phyloP scores from a whole-genome alignment of 345 rosid genomes.

The Eucalyptus curtisii region DNA sequence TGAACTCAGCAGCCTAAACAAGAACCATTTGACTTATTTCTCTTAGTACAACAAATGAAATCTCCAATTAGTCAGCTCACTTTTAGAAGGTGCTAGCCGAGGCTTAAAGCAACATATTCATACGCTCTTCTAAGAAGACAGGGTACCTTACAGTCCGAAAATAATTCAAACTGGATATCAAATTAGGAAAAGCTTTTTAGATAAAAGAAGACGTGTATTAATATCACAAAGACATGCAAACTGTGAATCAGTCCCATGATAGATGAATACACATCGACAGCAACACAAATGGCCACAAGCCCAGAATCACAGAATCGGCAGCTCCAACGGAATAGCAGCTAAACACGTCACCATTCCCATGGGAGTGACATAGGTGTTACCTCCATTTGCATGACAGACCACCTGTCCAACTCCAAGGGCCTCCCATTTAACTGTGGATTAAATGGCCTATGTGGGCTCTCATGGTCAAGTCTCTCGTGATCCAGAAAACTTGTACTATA shows the following conservation, averaged over 20 bases:
- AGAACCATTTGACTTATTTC: background rate
- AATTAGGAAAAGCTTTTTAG: background rate
- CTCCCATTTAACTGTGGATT: conserved; percentile 59
- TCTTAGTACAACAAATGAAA: background rate
- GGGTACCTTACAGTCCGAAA: background rate
- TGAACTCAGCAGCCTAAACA: background rate
- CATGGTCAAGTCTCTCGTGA: conserved; percentile 73
- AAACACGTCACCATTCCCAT: background rate
- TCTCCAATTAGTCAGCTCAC: background rate
- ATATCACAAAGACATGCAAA: background rate
- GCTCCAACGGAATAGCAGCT: background rate
- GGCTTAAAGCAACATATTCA: background rate
- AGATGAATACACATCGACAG: background rate
- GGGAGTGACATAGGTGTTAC: conserved; percentile 13
- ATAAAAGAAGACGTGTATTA: background rate
- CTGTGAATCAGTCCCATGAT: background rate
- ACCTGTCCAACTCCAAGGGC: conserved; percentile 61
- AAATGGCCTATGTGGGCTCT: conserved; percentile 74
- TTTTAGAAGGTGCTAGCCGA: background rate
- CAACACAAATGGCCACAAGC: background rate
- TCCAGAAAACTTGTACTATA: conserved; percentile 40
- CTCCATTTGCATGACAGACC: conserved; percentile 81
- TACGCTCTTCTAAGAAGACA: background rate
- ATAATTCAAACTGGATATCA: background rate
- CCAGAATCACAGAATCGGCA: background rate